Percentiles rank a stretch among this genome's conserved stretches.
Conservation (phyloP, 768 basidiomycete species). For the Termitomyces sp. region DNA sequence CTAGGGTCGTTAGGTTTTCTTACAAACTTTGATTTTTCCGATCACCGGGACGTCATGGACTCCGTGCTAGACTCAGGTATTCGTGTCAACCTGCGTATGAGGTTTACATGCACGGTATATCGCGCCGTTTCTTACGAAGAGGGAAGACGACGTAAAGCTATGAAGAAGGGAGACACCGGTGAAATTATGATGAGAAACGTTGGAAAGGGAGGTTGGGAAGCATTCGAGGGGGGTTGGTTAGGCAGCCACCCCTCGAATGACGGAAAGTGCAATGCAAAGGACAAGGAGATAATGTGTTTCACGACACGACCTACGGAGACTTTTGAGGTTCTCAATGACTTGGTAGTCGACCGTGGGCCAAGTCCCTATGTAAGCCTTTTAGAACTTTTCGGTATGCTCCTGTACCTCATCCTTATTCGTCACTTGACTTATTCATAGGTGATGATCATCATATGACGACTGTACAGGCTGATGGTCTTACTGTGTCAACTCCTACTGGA, state of each 20-base stretch:
- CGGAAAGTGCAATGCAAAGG: constrained; percentile 52
- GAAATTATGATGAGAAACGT: constrained; percentile 96
- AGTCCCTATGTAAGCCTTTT: constrained; percentile 95
- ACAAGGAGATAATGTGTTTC: constrained; percentile 98
- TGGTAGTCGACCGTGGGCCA: constrained; percentile 96
- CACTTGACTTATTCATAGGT: constrained; percentile 39
- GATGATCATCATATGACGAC: constrained; percentile 99
- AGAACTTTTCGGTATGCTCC: constrained; percentile 85
- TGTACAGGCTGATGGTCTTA: constrained; percentile 95
- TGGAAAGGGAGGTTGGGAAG: constrained; percentile 92
- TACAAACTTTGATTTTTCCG: constrained; percentile 91
- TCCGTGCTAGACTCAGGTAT: constrained; percentile 88
- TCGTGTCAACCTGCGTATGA: constrained; percentile 96
- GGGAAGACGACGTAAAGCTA: constrained; percentile 66
- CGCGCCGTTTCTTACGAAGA: constrained; percentile 79
- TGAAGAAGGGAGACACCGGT: constrained; percentile 90
- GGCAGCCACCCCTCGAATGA: constrained; percentile 38
- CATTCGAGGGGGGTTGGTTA: constrained; percentile 77
- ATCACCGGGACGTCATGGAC: constrained; percentile 83
- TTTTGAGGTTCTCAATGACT: constrained; percentile 94
- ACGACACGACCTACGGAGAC: constrained; percentile 92
- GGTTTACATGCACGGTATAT: constrained; percentile 98
- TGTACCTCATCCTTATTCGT: neutral
- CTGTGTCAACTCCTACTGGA: constrained; percentile 94
- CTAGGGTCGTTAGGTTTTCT: constrained; percentile 96